These are phyloP conservation scores for Polyporus arcularius DNA, from an alignment of 768 basidiomycete genomes.

Conservation along the genomic window DNA sequence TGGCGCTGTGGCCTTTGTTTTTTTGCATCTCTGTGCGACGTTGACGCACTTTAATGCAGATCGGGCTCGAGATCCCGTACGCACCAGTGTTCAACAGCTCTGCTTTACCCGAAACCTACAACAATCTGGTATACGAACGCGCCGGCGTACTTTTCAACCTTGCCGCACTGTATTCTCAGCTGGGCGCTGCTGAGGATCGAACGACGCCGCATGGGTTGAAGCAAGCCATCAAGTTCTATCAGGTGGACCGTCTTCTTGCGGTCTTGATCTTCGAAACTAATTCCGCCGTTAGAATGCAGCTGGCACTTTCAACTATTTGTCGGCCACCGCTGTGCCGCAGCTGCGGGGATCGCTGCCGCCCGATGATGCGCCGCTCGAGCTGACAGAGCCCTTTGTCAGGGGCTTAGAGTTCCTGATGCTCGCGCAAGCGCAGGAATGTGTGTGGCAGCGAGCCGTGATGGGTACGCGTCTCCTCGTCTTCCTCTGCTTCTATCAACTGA, in stretches of 20 bases:
- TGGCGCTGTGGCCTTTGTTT: constrained; percentile 24
- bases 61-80: constrained; percentile 72
- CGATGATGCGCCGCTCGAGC: constrained; percentile 64
- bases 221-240: constrained; percentile 68
- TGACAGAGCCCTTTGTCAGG: constrained; percentile 60
- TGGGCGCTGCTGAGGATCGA: constrained; percentile 73
- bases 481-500: background rate
- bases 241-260: constrained; percentile 45
- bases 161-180: constrained; percentile 80
- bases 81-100: constrained; percentile 65
- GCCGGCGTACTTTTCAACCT: constrained; percentile 83
- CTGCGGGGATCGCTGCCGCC: constrained; percentile 45
- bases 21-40: constrained; percentile 7
- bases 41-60: constrained; percentile 41
- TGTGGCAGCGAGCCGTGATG: constrained; percentile 89
- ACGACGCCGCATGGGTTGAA: constrained; percentile 80
- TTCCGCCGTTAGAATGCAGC: constrained; percentile 57
- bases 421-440: constrained; percentile 96
- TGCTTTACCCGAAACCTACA: constrained; percentile 59
- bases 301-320: constrained; percentile 67
- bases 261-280: background rate
- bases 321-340: constrained; percentile 52
- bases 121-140: constrained; percentile 81
- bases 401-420: constrained; percentile 78
- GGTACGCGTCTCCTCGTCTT: constrained; percentile 44